These are phyloP conservation scores for Syzygium jambos DNA, from an alignment of 345 rosid species.

Conservation along the genomic window DNA sequence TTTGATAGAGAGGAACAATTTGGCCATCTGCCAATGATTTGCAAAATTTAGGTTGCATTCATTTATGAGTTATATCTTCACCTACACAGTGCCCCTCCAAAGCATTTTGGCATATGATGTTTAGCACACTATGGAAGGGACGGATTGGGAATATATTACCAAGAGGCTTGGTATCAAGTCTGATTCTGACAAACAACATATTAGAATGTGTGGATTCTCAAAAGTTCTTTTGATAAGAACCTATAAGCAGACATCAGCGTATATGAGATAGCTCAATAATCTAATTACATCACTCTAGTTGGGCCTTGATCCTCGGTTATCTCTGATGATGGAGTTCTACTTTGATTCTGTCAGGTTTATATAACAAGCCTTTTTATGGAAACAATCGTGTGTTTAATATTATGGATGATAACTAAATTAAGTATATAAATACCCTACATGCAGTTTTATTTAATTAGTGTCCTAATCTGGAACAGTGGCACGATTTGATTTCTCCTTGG, in stretches of 20 bases:
- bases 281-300: neutral
- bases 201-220: neutral
- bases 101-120: neutral
- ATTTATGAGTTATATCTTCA: neutral
- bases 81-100: neutral
- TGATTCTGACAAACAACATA: neutral
- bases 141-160: neutral
- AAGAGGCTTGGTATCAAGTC: neutral
- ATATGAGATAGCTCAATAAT: neutral
- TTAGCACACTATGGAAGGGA: neutral
- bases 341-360: neutral
- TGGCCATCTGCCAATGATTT: neutral
- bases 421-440: neutral
- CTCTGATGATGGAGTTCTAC: neutral
- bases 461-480: slow-evolving; percentile 29
- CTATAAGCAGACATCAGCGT: neutral
- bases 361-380: neutral
- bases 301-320: neutral
- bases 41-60: neutral
- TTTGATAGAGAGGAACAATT: neutral
- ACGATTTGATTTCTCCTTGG: slow-evolving; percentile 73
- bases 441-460: neutral
- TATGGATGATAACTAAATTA: neutral
- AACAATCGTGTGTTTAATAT: neutral
- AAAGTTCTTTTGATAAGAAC: neutral